Conservation (phyloP, 768 basidiomycete species). For the Amanita inopinata region DNA sequence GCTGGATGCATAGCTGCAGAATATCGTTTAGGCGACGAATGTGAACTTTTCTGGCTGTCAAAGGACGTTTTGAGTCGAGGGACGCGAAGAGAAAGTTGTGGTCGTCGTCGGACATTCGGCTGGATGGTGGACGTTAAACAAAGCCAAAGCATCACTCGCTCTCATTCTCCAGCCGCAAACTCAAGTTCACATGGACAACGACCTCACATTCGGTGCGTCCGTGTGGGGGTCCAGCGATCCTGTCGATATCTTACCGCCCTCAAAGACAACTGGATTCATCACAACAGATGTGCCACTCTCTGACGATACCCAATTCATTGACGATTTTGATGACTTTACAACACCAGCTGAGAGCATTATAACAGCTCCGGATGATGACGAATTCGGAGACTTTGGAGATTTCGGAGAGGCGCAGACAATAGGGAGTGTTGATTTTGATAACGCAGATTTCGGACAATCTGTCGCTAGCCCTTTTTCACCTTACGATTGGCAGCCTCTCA, state of each 20-base stretch:
- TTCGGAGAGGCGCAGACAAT: conserved; percentile 56
- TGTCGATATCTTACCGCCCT: conserved; percentile 20
- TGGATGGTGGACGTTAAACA: conserved; percentile 20
- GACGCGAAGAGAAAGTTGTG: conserved; percentile 56
- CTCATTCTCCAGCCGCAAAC: too few species aligned
- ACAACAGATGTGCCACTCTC: conserved; percentile 19
- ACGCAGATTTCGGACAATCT: conserved; percentile 26
- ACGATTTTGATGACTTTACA: conserved; percentile 59
- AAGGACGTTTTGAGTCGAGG: conserved; percentile 36
- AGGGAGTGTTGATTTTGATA: conserved; percentile 25
- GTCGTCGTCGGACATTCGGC: conserved; percentile 23
- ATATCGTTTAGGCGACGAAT: conserved; percentile 69
- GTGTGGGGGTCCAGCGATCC: conserved; percentile 56
- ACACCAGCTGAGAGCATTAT: conserved; percentile 24
- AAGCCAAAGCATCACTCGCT: conserved; percentile 23
- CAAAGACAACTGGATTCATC: conserved; percentile 16
- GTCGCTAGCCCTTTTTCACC: conserved; percentile 36
- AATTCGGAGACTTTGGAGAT: conserved; percentile 84
- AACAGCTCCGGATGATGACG: conserved; percentile 40
- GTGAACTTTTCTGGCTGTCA: conserved; percentile 57
- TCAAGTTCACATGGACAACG: conserved; percentile 78
- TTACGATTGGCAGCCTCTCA: conserved; percentile 55
- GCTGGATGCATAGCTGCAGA: conserved; percentile 60
- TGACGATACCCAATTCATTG: conserved; percentile 27
- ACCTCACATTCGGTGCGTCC: conserved; percentile 59